These are phyloP conservation scores for Fallopia convolvulus DNA, from an alignment of 148 eudicot species.

Conservation along the genomic window DNA sequence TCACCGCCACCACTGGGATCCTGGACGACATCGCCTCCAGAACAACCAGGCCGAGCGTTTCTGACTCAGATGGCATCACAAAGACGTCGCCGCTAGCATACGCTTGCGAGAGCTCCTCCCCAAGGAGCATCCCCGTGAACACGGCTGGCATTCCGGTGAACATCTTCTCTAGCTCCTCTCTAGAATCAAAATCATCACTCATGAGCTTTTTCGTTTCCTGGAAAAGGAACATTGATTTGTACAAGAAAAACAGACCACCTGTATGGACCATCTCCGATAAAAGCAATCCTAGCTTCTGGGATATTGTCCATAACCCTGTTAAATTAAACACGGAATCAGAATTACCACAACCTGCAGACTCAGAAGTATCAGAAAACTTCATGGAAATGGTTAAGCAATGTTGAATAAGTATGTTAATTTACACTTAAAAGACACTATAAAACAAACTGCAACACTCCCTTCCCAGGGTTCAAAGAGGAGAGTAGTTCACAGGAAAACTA, in stretches of 20 bases:
- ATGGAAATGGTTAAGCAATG: background rate
- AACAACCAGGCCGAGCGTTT: conserved; percentile 80
- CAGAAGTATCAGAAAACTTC: too few species aligned
- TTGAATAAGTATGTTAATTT: background rate
- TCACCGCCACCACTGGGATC: conserved; percentile 79
- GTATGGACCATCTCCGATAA: conserved; percentile 89
- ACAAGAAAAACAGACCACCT: conserved; percentile 30
- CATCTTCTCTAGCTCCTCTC: conserved; percentile 63
- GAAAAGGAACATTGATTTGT: background rate
- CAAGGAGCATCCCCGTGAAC: conserved; percentile 77
- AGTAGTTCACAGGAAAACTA: too few species aligned
- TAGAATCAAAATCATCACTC: conserved; percentile 10
- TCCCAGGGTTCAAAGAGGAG: background rate
- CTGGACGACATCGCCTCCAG: conserved; percentile 97
- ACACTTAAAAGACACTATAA: too few species aligned
- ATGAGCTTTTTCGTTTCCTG: background rate
- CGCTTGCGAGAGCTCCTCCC: conserved; percentile 93
- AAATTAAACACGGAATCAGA: conserved; percentile 1
- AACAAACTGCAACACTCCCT: background rate
- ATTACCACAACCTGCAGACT: background rate
- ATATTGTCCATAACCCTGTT: conserved; percentile 81
- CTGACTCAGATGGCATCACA: conserved; percentile 94
- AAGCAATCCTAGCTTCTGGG: conserved; percentile 88
- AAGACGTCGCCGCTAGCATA: conserved; percentile 91
- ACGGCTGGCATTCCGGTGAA: conserved; percentile 81